Evolutionary conservation across 192 early-diverging fungal genomes (phyloP).

Genomic region (Backusella liffmaniae): DNA sequence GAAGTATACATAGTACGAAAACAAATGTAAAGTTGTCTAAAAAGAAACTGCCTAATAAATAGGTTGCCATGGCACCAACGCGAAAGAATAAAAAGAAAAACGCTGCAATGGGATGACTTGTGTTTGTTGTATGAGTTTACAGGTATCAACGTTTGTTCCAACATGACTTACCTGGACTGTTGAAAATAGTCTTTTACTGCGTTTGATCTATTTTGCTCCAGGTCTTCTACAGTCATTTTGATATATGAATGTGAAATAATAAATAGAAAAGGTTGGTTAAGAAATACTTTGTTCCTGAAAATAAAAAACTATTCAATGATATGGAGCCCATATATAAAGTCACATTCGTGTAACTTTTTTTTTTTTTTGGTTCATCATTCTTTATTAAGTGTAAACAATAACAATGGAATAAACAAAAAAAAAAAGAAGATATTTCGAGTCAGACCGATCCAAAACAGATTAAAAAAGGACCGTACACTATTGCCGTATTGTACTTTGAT

Average conservation of each 20-base stretch:
- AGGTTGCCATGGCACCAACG: conserved; percentile 72
- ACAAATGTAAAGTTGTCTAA: conserved; percentile 82
- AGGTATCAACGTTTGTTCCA: background rate
- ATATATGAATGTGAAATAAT: background rate
- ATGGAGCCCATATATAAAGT: too few relatives aligned
- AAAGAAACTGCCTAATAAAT: conserved; percentile 82
- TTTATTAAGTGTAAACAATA: background rate
- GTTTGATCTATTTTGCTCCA: conserved; percentile 1
- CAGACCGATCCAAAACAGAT: background rate
- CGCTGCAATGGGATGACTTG: conserved; percentile 86
- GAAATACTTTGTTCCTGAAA: background rate
- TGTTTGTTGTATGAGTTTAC: background rate
- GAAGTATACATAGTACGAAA: conserved; percentile 90
- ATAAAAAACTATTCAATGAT: background rate
- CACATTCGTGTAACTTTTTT: background rate
- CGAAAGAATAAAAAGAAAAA: conserved; percentile 91
- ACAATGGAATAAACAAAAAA: background rate
- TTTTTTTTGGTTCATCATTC: background rate
- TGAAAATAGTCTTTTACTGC: conserved; percentile 31
- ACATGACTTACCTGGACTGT: conserved; percentile 29
- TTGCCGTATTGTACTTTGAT: background rate
- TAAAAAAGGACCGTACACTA: background rate
- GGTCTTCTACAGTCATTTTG: conserved; percentile 10
- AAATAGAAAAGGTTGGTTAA: background rate
- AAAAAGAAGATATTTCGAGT: background rate